Conservation (phyloP, 2,329 filamentous ascomycete genomes). For the Botryotinia convoluta region DNA sequence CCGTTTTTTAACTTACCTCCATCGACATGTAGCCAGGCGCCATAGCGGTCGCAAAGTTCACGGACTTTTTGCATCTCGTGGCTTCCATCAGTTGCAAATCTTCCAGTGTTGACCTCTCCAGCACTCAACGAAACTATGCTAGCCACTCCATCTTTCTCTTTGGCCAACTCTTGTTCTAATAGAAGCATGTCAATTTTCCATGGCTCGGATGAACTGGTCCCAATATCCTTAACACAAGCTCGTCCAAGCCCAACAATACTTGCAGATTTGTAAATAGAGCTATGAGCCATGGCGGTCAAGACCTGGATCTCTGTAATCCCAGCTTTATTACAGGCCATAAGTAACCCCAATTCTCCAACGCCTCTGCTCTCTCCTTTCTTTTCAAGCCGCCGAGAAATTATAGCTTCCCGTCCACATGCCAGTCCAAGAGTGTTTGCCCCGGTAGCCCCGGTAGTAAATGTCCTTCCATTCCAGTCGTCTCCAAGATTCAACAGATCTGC, state of each 20-base stretch:
- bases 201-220: constrained; percentile 50
- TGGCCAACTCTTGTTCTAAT: constrained; percentile 59
- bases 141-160: constrained; percentile 50
- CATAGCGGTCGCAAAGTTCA: constrained; percentile 66
- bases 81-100: constrained; percentile 62
- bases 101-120: constrained; percentile 87
- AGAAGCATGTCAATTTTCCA: constrained; percentile 68
- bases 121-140: constrained; percentile 79
- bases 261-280: constrained; percentile 79
- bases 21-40: constrained; percentile 86
- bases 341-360: constrained; percentile 68
- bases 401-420: constrained; percentile 67
- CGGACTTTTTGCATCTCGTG: constrained; percentile 55
- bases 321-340: constrained; percentile 61
- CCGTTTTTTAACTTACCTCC: constrained; percentile 50
- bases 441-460: constrained; percentile 75
- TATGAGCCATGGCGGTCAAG: constrained; percentile 79
- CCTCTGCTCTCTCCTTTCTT: constrained; percentile 38
- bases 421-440: constrained; percentile 64
- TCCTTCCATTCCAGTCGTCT: constrained; percentile 65
- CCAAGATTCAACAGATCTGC: constrained; percentile 63
- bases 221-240: constrained; percentile 61
- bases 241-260: constrained; percentile 78
- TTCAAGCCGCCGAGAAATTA: constrained; percentile 46
- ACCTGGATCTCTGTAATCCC: constrained; percentile 69